A percentile compares a stretch with the other conserved stretches of the same genome.
These are phyloP conservation scores for Xylaria curta DNA, from an alignment of 495 filamentous ascomycete genomes.

Conservation along the genomic window DNA sequence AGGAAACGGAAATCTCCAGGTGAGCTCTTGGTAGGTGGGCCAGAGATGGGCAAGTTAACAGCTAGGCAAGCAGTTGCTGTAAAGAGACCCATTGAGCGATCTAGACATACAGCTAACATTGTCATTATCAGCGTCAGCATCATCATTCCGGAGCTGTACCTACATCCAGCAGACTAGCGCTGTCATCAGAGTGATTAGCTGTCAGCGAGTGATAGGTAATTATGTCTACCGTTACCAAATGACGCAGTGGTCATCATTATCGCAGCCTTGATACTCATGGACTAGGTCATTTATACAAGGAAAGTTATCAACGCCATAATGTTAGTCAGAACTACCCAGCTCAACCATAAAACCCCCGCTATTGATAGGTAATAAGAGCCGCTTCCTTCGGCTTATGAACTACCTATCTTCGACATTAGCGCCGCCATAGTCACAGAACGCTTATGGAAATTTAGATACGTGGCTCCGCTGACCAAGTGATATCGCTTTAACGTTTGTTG, in stretches of 20 bases:
- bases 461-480: neutral
- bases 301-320: neutral
- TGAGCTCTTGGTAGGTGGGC: neutral
- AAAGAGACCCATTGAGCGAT: neutral
- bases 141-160: neutral
- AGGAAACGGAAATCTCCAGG: neutral
- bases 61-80: neutral
- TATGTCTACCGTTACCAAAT: neutral
- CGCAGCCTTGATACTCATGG: neutral
- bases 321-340: neutral
- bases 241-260: neutral
- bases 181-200: neutral
- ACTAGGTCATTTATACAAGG: neutral
- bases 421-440: neutral
- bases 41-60: neutral
- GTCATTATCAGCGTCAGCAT: neutral
- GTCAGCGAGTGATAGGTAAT: neutral
- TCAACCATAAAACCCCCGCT: neutral
- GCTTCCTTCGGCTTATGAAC: conserved; percentile 5
- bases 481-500: neutral
- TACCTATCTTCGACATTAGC: neutral
- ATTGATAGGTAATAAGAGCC: conserved; percentile 12
- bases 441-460: neutral
- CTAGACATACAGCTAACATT: neutral
- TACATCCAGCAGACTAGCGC: neutral